These are phyloP conservation scores for Lactifluus volemus DNA, from an alignment of 768 basidiomycete genomes.

Conservation along the genomic window DNA sequence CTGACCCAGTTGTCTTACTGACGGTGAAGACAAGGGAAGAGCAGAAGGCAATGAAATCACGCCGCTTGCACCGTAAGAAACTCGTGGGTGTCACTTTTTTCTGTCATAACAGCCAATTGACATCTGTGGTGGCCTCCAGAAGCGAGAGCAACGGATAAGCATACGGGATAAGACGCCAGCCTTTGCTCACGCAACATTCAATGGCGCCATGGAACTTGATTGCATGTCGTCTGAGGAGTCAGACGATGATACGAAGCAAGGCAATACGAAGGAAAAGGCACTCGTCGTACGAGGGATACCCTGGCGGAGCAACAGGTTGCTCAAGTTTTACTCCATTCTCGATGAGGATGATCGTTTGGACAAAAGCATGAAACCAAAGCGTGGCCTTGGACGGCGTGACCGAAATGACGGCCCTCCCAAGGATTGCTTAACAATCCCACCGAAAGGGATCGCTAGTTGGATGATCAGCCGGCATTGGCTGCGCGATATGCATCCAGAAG, in stretches of 20 bases:
- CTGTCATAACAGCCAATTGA: neutral
- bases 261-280: slow-evolving; percentile 25
- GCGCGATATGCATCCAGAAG: slow-evolving; percentile 39
- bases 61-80: slow-evolving; percentile 55
- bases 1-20: slow-evolving; percentile 37
- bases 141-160: slow-evolving; percentile 57
- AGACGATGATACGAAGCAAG: slow-evolving; percentile 37
- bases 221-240: slow-evolving; percentile 83
- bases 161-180: slow-evolving; percentile 42
- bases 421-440: slow-evolving; percentile 50
- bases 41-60: slow-evolving; percentile 49
- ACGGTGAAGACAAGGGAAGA: slow-evolving; percentile 48
- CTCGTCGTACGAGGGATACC: slow-evolving; percentile 49
- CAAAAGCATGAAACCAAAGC: slow-evolving; percentile 41
- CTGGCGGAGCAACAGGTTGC: slow-evolving; percentile 62
- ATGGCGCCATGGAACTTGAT: slow-evolving; percentile 60
- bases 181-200: slow-evolving; percentile 58
- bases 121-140: slow-evolving; percentile 33
- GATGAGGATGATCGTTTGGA: slow-evolving; percentile 49
- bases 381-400: slow-evolving; percentile 47
- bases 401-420: slow-evolving; percentile 48
- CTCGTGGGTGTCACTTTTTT: slow-evolving; percentile 35
- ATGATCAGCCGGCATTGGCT: slow-evolving; percentile 71
- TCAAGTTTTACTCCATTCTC: slow-evolving; percentile 49
- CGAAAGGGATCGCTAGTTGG: slow-evolving; percentile 57